Conservation (phyloP, 1,139 yeast species). For the Pichia sp. region DNA sequence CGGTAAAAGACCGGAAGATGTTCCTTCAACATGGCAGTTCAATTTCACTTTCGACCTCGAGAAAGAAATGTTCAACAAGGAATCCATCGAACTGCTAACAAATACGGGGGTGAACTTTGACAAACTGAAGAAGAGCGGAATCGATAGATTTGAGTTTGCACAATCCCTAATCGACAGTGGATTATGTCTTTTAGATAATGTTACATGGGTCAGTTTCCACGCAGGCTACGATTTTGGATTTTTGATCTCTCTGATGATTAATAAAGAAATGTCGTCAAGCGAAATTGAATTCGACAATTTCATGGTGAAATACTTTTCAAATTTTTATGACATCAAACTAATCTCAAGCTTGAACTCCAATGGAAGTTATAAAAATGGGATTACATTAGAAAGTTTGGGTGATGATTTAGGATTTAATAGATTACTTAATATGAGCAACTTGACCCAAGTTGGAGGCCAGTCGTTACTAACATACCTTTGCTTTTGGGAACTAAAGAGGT, state of each 20-base stretch:
- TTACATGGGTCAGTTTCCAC: constrained; percentile 90
- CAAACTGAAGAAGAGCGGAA: constrained; percentile 72
- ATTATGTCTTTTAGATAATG: constrained; percentile 62
- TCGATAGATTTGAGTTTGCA: constrained; percentile 75
- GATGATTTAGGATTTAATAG: constrained; percentile 43
- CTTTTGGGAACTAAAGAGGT: constrained; percentile 45
- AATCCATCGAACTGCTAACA: constrained; percentile 67
- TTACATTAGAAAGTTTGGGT: constrained; percentile 40
- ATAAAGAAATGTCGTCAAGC: constrained; percentile 73
- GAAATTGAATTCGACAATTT: constrained; percentile 76
- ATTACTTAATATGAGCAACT: constrained; percentile 25
- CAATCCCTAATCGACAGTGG: constrained; percentile 86
- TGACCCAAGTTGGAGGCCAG: constrained; percentile 48
- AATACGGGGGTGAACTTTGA: constrained; percentile 83
- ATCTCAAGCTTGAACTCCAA: constrained; percentile 45
- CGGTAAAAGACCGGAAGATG: constrained; percentile 68
- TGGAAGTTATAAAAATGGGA: constrained; percentile 24
- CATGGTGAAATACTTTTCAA: constrained; percentile 72
- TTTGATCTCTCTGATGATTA: constrained; percentile 69
- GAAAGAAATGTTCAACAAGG: constrained; percentile 77
- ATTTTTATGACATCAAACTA: constrained; percentile 76
- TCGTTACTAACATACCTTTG: constrained; percentile 46
- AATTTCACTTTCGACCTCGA: constrained; percentile 77
- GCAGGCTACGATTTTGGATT: constrained; percentile 95
- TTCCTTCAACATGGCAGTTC: constrained; percentile 91